Percentiles rank a stretch among this genome's conserved stretches.
Conservation (phyloP, 192 early-diverging fungal genomes). For the Umbelopsis sp. region DNA sequence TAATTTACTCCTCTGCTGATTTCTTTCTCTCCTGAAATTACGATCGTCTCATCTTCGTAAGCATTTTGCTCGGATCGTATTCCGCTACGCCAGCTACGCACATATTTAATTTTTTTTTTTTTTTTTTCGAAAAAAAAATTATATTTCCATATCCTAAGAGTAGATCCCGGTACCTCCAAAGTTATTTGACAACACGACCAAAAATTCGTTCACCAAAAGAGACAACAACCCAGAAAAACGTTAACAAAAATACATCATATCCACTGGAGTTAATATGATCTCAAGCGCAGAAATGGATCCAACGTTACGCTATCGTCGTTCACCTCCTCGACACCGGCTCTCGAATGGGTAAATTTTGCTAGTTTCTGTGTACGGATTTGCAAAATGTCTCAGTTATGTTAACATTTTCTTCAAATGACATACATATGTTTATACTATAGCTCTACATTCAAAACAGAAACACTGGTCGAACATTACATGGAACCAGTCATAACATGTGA, state of each 20-base stretch:
- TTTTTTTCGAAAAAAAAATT: not conserved
- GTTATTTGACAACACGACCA: too few relatives aligned
- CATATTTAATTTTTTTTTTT: not conserved
- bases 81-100: not conserved
- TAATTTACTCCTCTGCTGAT: not conserved
- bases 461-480: not conserved
- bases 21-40: conserved; percentile 10
- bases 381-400: too few relatives aligned
- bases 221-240: not conserved
- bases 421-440: not conserved
- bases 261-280: not conserved
- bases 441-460: conserved; percentile 7
- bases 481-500: conserved; percentile 6
- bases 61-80: not conserved
- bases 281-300: conserved; percentile 7
- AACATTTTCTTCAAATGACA: not conserved
- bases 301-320: not conserved
- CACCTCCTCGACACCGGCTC: conserved; percentile 9
- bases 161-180: too few relatives aligned
- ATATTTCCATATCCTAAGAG: not conserved
- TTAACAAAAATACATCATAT: not conserved
- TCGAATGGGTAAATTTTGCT: conserved; percentile 1
- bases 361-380: not conserved
- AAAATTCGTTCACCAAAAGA: not conserved
- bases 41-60: not conserved